phyloP scores from a whole-genome alignment of 2,329 filamentous ascomycete species.

The Teratosphaeria gauchensis region DNA sequence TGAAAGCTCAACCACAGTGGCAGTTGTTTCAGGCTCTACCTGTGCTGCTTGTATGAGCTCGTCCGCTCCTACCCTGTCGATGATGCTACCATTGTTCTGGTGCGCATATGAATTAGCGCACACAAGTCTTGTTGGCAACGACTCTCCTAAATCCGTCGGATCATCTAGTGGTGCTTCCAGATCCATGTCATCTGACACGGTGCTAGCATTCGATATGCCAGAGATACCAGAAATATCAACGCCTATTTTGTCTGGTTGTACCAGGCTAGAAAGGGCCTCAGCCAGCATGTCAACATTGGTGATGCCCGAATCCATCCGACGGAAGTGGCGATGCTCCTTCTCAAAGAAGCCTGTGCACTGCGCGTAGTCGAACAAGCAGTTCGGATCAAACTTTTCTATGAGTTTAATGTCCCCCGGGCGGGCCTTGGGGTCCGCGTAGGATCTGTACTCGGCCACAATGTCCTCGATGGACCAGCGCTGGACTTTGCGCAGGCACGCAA shows the following conservation, averaged over 20 bases:
- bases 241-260: background rate
- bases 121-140: background rate
- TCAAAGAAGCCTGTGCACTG: slow-evolving; percentile 11
- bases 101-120: background rate
- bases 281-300: slow-evolving; percentile 11
- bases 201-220: slow-evolving; percentile 2
- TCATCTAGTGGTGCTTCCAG: background rate
- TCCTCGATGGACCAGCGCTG: slow-evolving; percentile 54
- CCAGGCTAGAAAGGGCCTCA: slow-evolving; percentile 5
- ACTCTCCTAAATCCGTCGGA: background rate
- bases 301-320: slow-evolving; percentile 8
- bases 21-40: background rate
- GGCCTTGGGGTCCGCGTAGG: slow-evolving; percentile 46
- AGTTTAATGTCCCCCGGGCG: slow-evolving; percentile 38
- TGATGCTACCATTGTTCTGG: background rate
- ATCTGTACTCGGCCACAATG: slow-evolving; percentile 64
- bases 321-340: slow-evolving; percentile 6
- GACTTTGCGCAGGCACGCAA: slow-evolving; percentile 66
- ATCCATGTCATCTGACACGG: slow-evolving; percentile 2
- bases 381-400: slow-evolving; percentile 35
- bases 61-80: background rate
- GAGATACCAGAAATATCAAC: background rate
- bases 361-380: slow-evolving; percentile 26
- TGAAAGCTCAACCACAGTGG: background rate
- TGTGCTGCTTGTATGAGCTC: background rate